A percentile compares a stretch with the other conserved stretches of the same genome.
Conservation (phyloP, 1,284 basidiomycete species). For the Trichosporon ovoides region DNA sequence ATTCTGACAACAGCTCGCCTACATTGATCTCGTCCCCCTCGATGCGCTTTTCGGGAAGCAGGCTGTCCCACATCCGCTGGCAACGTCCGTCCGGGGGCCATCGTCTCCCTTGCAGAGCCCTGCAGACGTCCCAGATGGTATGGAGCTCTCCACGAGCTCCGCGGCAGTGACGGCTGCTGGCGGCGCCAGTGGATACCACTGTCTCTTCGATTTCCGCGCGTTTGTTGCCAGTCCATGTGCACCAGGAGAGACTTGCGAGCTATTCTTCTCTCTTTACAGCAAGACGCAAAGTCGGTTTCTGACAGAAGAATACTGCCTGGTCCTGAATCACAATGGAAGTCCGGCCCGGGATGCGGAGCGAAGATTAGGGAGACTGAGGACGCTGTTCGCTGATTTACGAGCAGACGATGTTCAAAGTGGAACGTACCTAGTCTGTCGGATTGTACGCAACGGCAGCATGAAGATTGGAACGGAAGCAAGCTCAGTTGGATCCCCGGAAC, state of each 20-base stretch:
- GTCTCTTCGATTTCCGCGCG: conserved; percentile 81
- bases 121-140: background rate
- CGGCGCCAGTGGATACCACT: conserved; percentile 60
- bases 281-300: conserved; percentile 75
- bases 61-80: conserved; percentile 13
- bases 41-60: conserved; percentile 38
- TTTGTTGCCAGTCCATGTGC: conserved; percentile 85
- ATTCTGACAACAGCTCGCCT: conserved; percentile 57
- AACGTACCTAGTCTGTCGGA: conserved; percentile 80
- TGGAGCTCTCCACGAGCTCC: background rate
- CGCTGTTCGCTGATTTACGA: conserved; percentile 83
- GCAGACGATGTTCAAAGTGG: conserved; percentile 76
- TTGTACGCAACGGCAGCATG: conserved; percentile 80
- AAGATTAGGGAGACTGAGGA: conserved; percentile 58
- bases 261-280: conserved; percentile 91
- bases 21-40: conserved; percentile 59
- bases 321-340: conserved; percentile 87
- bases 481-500: conserved; percentile 32
- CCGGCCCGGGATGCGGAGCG: conserved; percentile 63
- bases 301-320: conserved; percentile 89
- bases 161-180: background rate
- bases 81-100: conserved; percentile 8
- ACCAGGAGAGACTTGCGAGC: conserved; percentile 84
- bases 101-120: background rate
- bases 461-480: conserved; percentile 62